Base-by-base conservation (phyloP, 768 basidiomycete species). In the Xerocomus spinulosus region DNA sequence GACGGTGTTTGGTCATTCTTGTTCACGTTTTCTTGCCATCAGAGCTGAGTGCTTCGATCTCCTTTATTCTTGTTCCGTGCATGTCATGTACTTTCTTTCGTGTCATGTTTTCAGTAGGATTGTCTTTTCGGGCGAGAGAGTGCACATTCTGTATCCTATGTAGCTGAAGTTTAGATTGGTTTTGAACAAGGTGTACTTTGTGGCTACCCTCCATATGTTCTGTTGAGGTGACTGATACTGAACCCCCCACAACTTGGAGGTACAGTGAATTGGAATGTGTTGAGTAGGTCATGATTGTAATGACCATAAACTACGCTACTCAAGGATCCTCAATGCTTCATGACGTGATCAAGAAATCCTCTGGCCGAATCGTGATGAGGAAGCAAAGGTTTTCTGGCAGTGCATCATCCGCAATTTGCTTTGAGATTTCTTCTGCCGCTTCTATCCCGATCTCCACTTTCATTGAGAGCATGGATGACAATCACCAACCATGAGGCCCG, bases 21-120 rank as follows among this genome's bases (percentile, higher is more conserved):
- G 26, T 28, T 28, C 26, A 4, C 23, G 21, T n/a, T 39, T 26
- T 39, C 6, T 25, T 24, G 4, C 2, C 15, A 13, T 28, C 18
- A 7, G 2, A 13, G 18, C n/a, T 28, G 17, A 18, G 40, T 25
- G 10, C 29, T 49, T 50, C 44, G 44, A 52, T 36, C 13, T 24
- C 26, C 28, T 4, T 25, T 29, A n/a, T n/a, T 17, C 3, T 12
- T 23, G 9, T 13, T 15, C 20, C 9, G 17, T 48, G 42, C 41
- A 38, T 44, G 35, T 39, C 36, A 34, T 53, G n/a, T 42, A 51
- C 12, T 18, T 40, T 48, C n/a, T 33, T 23, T 39, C 13, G 46
- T 34, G 50, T 39, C 38, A 17, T 61, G 60, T 51, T 60, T 45
- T 63, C 51, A 20, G 23, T 25, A 5, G 33, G 24, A 29, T 29